These are phyloP conservation scores for Bruguiera hainesii DNA, from an alignment of 441 rosid genomes.

Conservation along the genomic window DNA sequence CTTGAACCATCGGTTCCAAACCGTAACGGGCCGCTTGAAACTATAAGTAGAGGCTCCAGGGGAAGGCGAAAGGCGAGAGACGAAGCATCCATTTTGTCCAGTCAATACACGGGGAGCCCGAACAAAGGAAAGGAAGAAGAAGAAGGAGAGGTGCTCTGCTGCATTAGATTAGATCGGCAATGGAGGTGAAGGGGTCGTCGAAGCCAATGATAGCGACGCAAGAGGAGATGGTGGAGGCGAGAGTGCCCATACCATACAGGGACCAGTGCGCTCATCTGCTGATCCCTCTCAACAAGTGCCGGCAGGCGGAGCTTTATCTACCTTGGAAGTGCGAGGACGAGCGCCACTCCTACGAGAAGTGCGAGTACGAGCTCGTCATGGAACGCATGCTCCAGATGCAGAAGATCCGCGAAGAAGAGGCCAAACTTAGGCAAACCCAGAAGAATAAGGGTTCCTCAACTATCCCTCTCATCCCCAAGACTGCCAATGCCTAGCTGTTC, in stretches of 20 bases:
- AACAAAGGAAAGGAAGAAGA: no score
- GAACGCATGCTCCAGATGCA: constrained; percentile 97
- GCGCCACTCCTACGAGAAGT: constrained; percentile 93
- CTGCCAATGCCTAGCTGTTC: constrained; percentile 62
- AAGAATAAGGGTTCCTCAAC: constrained; percentile 30
- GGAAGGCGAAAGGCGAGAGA: no score
- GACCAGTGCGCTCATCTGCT: constrained; percentile 93
- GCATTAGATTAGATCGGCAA: no score
- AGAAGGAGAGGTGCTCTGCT: no score
- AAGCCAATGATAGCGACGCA: constrained; percentile 96
- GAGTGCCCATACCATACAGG: constrained; percentile 71
- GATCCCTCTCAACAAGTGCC: constrained; percentile 92
- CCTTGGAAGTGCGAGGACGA: constrained; percentile 97
- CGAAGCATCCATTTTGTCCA: no score
- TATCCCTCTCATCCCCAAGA: constrained; percentile 67
- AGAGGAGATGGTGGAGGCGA: constrained; percentile 78
- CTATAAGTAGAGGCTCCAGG: no score
- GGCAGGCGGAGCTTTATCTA: constrained; percentile 83
- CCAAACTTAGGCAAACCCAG: constrained; percentile 47
- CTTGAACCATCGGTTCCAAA: no score
- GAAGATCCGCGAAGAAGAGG: constrained; percentile 78
- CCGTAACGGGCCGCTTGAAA: no score
- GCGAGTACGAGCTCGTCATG: constrained; percentile 96
- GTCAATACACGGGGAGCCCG: no score
- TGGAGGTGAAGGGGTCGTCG: constrained; percentile 82